These are phyloP conservation scores for Limnomonas spitsbergensis DNA, from an alignment of 139 green algal genomes.

Conservation along the genomic window DNA sequence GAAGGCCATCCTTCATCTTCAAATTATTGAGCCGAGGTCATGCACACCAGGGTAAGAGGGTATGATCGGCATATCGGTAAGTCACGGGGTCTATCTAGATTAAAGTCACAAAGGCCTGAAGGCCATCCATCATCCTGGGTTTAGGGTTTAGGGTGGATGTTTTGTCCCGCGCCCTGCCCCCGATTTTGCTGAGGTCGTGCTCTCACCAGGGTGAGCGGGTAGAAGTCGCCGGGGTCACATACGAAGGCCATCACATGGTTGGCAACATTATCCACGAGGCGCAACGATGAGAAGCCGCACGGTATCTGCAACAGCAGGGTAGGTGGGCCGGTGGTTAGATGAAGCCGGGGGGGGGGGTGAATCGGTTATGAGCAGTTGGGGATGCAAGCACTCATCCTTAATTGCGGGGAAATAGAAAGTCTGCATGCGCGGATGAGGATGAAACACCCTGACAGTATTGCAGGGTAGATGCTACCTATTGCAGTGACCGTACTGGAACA, in stretches of 20 bases:
- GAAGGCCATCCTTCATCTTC: no score
- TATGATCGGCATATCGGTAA: no score
- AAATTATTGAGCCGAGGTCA: no score
- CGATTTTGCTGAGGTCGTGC: no score
- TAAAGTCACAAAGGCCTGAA: no score
- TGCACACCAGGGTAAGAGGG: no score
- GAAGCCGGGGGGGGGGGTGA: no score
- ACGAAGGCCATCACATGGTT: not conserved
- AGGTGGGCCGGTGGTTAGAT: no score
- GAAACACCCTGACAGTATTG: not conserved
- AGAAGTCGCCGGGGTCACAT: not conserved
- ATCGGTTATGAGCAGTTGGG: not conserved
- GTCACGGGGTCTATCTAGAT: no score
- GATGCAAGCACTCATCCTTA: not conserved
- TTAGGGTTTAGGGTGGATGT: no score
- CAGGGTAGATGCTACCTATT: not conserved
- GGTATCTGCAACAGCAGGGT: not conserved
- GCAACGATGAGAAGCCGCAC: not conserved
- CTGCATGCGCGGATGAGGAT: not conserved
- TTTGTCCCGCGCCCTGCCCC: no score
- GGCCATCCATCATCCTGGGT: no score
- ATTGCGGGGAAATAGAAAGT: not conserved
- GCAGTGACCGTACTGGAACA: not conserved
- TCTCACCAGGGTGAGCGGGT: not conserved
- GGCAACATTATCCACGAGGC: not conserved